Base-by-base conservation (phyloP, 1,139 yeast species). In the Candida neerlandica region DNA sequence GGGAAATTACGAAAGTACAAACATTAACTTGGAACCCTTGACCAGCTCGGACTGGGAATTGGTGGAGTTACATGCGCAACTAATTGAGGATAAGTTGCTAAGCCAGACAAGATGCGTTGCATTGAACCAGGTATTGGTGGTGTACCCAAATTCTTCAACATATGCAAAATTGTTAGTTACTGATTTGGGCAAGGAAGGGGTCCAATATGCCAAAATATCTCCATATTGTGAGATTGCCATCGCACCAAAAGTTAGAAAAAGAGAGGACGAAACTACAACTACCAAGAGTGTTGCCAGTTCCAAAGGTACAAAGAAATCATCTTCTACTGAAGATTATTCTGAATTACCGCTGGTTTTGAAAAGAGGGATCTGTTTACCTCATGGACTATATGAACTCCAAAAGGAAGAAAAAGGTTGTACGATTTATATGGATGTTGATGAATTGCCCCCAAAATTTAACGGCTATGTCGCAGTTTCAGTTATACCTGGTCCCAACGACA, bases 11-110 rank as follows among this genome's bases (percentile, higher is more conserved):
- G 76, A 70, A 46, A 84, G 91, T 0, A 67, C 76, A 6, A 81
- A 84, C 5, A 84, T 92, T 7, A 84, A 81, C 60, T 75, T 92
- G 42, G 97, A 90, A 61, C 98, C 98, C 0, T 67, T 80, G 32
- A 77, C 89, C 0, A 67, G 85, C 2, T 79, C 87, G 3, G 99
- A 94, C 63, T 94, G 98, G 98, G 98, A 92, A 58, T 72, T 89
- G 39, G 89, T 91, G 5, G 97, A 91, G 61, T 70, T 88, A 4
- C 89, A 94, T 65, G 95, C 96, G 1, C 84, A 80, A 44, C 80
- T 78, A 45, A 77, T 94, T 39, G 98, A 94, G 61, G 82, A 83
- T 45, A 82, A 83, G 57, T 76, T 92, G 58, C 71, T 92, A 41
- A 82, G 85, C 48, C 98, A 92, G 64, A 84, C 95, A 1, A 74